Base-by-base conservation (phyloP, 2,329 filamentous ascomycete species). In the Curvularia lunata region DNA sequence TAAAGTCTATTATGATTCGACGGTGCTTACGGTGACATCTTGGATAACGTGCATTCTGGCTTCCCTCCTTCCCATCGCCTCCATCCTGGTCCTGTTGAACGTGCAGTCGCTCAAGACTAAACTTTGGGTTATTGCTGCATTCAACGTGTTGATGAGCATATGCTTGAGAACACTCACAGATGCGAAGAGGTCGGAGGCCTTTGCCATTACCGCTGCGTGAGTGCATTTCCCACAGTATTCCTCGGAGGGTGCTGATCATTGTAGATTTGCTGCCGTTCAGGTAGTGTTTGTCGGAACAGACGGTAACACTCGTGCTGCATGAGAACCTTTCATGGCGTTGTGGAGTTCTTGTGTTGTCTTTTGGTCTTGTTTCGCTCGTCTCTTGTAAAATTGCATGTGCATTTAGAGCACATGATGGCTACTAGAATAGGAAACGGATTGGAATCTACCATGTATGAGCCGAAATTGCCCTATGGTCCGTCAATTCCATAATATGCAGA, bases 171-270 rank as follows among this genome's bases (percentile, higher is more conserved):
- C 37, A 1, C 58, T 71, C 12, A 66, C 68, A 1, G 53, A 67
- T 8, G 71, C 69, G 1, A 72, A 61, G 28, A 58, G 68, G 5
- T 50, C 58, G 3, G 67, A 72, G 23, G 52, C 71, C 1, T 73
- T 74, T 50, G 63, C 69, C 9, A 58, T 72, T 5, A 68, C 65
- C 4, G 63, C 69, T 34, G 67, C 66, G 69, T 73, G 63, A 52
- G 69, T 61, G 5, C 12, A 8, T 19, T 23, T 9, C 6, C 2
- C 6, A 19, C 19, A 21, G 6, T 9, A 13, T 19, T 1, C 12
- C 4, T 10, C 2, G 5, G 8, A 10, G 7, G 28, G 10, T 12
- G 42, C 48, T 57, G 37, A 48, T 13, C 3, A 5, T 48, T 21
- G n/a, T 28, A 58, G 45, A 1, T 58, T 58, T 32, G 45, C 50